Evolutionary conservation across 768 basidiomycete species (phyloP).

Genomic region (Tephrocybe sp.): DNA sequence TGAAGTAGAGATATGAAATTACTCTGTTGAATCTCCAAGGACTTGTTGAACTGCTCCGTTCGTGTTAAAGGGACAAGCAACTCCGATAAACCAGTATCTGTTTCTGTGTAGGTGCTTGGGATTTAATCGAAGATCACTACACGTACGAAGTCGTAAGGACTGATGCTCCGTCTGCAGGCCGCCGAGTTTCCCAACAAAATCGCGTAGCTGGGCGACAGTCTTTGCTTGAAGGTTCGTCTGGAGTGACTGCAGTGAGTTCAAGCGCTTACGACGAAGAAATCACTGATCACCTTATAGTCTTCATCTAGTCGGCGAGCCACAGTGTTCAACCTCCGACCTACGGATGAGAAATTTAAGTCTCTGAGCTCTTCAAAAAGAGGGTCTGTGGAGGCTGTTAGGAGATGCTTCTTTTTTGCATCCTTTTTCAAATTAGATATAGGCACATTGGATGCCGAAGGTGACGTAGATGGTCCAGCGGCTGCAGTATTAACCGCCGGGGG

Average conservation of each 20-base stretch:
- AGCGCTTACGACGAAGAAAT: not conserved
- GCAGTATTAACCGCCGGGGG: constrained; percentile 39
- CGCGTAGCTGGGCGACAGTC: constrained; percentile 87
- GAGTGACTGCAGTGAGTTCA: constrained; percentile 3
- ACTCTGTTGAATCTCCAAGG: constrained; percentile 97
- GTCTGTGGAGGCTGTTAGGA: constrained; percentile 76
- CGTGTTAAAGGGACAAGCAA: constrained; percentile 81
- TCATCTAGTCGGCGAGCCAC: constrained; percentile 86
- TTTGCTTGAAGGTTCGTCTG: constrained; percentile 85
- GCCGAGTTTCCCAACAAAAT: constrained; percentile 94
- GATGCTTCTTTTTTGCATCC: constrained; percentile 89
- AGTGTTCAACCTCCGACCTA: constrained; percentile 79
- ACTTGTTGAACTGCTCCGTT: constrained; percentile 87
- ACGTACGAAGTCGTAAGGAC: constrained; percentile 82
- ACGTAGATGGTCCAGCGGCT: constrained; percentile 38
- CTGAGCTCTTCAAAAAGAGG: constrained; percentile 79
- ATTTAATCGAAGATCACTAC: not conserved
- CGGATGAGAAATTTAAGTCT: constrained; percentile 89
- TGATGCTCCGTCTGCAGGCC: constrained; percentile 93
- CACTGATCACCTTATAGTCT: constrained; percentile 76
- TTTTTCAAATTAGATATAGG: constrained; percentile 56
- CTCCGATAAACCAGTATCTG: constrained; percentile 96
- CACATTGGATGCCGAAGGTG: constrained; percentile 36
- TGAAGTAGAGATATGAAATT: constrained; percentile 20
- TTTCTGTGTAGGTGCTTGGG: not conserved